Conservation (phyloP, 495 filamentous ascomycete species). For the Neurospora sp. region DNA sequence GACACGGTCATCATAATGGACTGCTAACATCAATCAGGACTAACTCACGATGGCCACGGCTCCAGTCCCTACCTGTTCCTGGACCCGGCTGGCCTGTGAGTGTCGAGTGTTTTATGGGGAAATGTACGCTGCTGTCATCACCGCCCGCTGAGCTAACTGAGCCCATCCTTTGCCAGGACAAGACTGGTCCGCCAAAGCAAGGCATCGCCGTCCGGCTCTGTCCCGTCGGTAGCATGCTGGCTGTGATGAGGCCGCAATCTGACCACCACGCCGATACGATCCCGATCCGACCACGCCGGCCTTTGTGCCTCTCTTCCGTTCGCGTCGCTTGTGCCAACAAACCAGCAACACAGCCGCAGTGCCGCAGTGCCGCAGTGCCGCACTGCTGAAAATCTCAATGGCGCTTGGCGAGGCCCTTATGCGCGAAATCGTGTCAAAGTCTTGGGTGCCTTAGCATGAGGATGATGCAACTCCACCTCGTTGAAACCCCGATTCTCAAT, state of each 20-base stretch:
- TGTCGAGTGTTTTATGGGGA: not conserved
- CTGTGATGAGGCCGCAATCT: not conserved
- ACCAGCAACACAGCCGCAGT: not conserved
- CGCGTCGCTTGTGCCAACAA: not conserved
- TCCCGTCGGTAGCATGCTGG: not conserved
- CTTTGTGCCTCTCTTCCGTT: not conserved
- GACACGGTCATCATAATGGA: not conserved
- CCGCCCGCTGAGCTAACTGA: not conserved
- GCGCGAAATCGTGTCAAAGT: not conserved
- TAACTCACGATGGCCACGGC: not conserved
- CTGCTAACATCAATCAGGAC: not conserved
- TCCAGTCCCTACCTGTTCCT: not conserved
- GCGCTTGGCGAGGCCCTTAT: not conserved
- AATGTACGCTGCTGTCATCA: not conserved
- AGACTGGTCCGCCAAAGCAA: not conserved
- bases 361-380: not conserved
- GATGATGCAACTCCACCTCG: not conserved
- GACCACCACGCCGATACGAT: not conserved
- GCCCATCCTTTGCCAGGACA: not conserved
- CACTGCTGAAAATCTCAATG: not conserved
- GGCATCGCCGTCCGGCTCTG: not conserved
- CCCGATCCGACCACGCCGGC: not conserved
- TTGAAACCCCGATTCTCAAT: not conserved
- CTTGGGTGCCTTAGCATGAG: not conserved
- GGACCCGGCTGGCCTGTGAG: not conserved